Conservation (phyloP, 2,329 filamentous ascomycete species). For the Pyrenophora graminea region DNA sequence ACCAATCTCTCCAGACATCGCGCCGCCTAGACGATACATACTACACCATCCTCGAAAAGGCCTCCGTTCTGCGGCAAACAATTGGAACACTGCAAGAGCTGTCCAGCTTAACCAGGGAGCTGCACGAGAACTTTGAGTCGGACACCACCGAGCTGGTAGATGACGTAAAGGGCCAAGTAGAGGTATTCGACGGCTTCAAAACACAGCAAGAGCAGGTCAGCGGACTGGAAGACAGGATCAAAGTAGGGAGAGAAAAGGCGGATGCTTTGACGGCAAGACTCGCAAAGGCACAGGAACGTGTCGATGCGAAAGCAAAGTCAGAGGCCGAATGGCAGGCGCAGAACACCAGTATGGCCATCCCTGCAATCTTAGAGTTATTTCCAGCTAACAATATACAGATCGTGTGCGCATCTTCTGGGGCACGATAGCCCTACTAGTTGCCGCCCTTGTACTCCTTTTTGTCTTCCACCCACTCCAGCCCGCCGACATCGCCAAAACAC, state of each 20-base stretch:
- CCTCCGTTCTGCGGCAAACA: constrained; percentile 66
- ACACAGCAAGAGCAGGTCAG: constrained; percentile 67
- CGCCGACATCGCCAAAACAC: constrained; percentile 9
- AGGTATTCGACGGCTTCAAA: constrained; percentile 65
- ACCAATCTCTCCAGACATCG: constrained; percentile 66
- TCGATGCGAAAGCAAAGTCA: constrained; percentile 69
- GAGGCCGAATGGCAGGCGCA: constrained; percentile 71
- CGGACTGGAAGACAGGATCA: constrained; percentile 64
- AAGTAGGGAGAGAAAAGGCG: constrained; percentile 63
- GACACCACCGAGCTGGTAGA: constrained; percentile 63
- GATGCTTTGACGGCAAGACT: constrained; percentile 65
- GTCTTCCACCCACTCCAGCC: constrained; percentile 41
- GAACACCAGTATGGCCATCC: constrained; percentile 49
- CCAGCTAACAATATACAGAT: constrained; percentile 35
- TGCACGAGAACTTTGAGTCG: constrained; percentile 62
- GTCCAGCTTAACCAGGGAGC: constrained; percentile 62
- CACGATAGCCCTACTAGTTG: constrained; percentile 53
- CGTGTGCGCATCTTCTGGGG: constrained; percentile 68
- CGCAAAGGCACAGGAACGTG: constrained; percentile 63
- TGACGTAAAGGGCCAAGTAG: constrained; percentile 66
- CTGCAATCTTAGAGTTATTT: neutral
- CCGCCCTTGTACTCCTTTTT: constrained; percentile 54
- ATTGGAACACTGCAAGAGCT: constrained; percentile 69
- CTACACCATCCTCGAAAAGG: constrained; percentile 72
- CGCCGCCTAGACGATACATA: constrained; percentile 74